Percentiles rank a stretch among this genome's conserved stretches.
Evolutionary conservation across 2,329 filamentous ascomycete genomes (phyloP).

Genomic region (Diaporthe humulicola): DNA sequence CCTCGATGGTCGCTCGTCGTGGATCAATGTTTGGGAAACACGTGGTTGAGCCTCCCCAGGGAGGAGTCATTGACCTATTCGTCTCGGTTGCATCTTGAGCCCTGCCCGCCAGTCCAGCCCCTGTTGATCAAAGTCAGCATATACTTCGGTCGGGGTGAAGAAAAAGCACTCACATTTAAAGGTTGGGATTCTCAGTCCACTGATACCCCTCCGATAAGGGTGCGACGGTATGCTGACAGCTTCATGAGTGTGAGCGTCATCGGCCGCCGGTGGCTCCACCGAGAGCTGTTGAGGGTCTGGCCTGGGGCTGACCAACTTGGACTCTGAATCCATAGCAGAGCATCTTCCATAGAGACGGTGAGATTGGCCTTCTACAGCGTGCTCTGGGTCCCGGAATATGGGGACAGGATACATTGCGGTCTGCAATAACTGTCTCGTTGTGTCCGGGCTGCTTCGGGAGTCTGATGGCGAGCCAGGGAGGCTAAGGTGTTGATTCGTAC

Average conservation of each 20-base stretch:
- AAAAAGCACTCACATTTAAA: slow-evolving; percentile 27
- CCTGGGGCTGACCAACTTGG: not conserved
- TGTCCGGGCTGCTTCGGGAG: not conserved
- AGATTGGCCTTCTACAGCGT: not conserved
- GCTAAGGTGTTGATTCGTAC: not conserved
- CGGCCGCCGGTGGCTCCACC: not conserved
- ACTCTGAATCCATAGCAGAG: not conserved
- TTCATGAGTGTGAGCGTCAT: not conserved
- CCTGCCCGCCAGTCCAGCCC: slow-evolving; percentile 2
- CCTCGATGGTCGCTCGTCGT: slow-evolving; percentile 39
- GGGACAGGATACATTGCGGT: not conserved
- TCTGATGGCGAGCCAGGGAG: not conserved
- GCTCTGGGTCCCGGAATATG: not conserved
- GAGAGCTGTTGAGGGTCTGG: not conserved
- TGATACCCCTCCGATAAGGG: slow-evolving; percentile 6
- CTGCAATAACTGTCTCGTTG: not conserved
- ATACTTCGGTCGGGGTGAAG: not conserved
- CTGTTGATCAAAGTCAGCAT: not conserved
- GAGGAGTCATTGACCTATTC: slow-evolving; percentile 3
- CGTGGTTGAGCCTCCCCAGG: not conserved
- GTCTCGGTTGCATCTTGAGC: not conserved
- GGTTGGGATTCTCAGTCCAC: slow-evolving; percentile 28
- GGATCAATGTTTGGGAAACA: slow-evolving; percentile 16
- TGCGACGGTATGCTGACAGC: not conserved
- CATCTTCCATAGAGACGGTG: not conserved